phyloP scores from a whole-genome alignment of 176 grass and related monocot genomes.

The Triticum monococcum region DNA sequence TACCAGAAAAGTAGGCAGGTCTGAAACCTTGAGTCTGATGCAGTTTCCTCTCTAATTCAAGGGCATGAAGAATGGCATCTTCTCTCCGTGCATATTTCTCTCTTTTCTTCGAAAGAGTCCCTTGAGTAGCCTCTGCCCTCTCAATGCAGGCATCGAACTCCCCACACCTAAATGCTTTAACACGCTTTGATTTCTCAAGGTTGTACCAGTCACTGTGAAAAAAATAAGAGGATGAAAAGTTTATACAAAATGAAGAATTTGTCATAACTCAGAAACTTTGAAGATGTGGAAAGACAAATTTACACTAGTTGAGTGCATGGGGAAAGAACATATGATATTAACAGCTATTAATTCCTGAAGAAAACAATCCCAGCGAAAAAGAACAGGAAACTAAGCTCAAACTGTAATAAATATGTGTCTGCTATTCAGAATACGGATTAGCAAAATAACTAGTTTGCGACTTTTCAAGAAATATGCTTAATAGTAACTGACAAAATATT shows the following conservation, averaged over 20 bases:
- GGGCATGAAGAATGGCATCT: conserved; percentile 96
- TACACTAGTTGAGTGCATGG: neutral
- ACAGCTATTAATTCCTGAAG: neutral
- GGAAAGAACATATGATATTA: neutral
- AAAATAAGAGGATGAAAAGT: conserved; percentile 32
- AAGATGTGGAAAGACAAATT: neutral
- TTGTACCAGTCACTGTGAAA: conserved; percentile 95
- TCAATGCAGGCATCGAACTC: conserved; percentile 99
- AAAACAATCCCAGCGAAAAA: conserved; percentile 4
- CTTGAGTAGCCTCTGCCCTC: conserved; percentile 88
- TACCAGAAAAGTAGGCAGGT: conserved; percentile 46
- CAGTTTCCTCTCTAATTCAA: conserved; percentile 90
- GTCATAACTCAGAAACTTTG: neutral
- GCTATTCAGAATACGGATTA: neutral
- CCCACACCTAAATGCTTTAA: conserved; percentile 96
- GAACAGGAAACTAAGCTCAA: neutral
- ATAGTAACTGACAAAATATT: conserved; percentile 10
- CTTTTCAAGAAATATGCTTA: neutral
- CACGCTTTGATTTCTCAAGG: conserved; percentile 98
- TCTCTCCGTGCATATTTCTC: conserved; percentile 99
- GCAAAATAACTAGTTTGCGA: neutral
- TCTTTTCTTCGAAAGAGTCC: conserved; percentile 88
- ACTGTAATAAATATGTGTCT: neutral
- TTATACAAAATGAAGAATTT: conserved; percentile 24
- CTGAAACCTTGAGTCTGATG: conserved; percentile 47